Base-by-base conservation (phyloP, 768 basidiomycete species). In the Phlebiopsis flavidoalba region DNA sequence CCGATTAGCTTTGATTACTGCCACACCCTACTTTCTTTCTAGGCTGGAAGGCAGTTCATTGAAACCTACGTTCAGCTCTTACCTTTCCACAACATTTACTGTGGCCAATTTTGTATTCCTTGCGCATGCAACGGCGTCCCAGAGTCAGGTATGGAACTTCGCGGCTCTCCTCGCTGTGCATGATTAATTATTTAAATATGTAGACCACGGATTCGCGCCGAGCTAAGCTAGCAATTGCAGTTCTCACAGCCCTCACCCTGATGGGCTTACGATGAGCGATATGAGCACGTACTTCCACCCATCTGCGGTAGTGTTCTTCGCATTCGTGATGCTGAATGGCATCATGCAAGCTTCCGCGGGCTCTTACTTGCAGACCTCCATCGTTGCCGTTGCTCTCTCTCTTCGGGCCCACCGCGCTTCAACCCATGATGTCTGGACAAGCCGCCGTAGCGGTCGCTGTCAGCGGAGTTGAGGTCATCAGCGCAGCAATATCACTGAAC, bases 361-460 rank as follows among this genome's bases (percentile, higher is more conserved):
- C 0, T 83, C 88, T 8, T 95, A 89, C 69, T 80, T 95, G 19
- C 90, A 89, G 65, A 89, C 86, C 0, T 81, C 92, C 11, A 79
- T 89, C 47, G 82, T 91, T 33, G 91, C 89, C 0, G 81, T 91
- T n/a, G 91, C 92, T n/a, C 2, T 86, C 91, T 0, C 74, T 93
- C 4, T 90, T 93, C 65, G 94, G 93, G 0, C 80, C 85, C 1
- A 71, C 79, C 7, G 85, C 85, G 12, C 80, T 95, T 55, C 89
- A 94, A 70, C 77, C 83, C 24, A 77, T 90, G 70, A 83, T 95
- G 79, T 84, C 91, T 2, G 93, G 92, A 11, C 91, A 95, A 73
- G 93, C 89, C 0, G 91, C 89, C 0, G 83, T 94, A 1, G 94
- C 87, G 0, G 90, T 95, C 12, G 85, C 84, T 1, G 86, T 95